Conservation (phyloP, 2,329 filamentous ascomycete genomes). For the Hypoxylon sp. region DNA sequence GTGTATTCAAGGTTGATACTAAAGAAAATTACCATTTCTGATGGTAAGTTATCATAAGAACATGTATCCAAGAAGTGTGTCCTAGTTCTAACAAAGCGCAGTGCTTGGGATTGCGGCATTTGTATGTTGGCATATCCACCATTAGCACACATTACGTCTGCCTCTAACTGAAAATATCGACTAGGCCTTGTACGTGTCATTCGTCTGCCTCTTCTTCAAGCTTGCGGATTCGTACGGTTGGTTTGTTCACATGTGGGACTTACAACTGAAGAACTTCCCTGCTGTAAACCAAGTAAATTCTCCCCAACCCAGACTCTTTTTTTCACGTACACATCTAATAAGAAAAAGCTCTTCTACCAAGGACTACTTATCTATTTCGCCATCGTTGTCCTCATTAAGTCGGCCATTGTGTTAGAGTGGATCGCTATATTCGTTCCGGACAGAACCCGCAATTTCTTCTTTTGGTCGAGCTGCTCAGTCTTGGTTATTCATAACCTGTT, state of each 20-base stretch:
- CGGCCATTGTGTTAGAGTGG: conserved; percentile 31
- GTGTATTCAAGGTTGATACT: not conserved
- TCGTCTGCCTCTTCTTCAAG: not conserved
- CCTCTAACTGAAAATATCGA: not conserved
- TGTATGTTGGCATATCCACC: not conserved
- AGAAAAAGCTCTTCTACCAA: not conserved
- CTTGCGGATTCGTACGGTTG: conserved; percentile 1
- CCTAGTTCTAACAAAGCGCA: not conserved
- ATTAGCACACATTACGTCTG: no score
- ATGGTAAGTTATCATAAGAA: not conserved
- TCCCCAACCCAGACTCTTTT: not conserved
- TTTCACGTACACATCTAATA: not conserved
- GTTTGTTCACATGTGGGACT: conserved; percentile 30
- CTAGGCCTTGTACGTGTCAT: not conserved
- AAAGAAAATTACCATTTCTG: conserved; percentile 2
- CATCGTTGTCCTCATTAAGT: conserved; percentile 19
- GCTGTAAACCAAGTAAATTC: conserved; percentile 14
- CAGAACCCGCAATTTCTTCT: conserved; percentile 16
- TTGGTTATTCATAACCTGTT: conserved; percentile 2
- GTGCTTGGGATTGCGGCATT: conserved; percentile 1
- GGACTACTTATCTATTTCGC: conserved; percentile 16
- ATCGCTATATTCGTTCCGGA: conserved; percentile 23
- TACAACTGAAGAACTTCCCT: conserved; percentile 16
- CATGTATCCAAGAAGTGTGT: no score
- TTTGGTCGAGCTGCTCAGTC: not conserved